phyloP scores from a whole-genome alignment of 75 land plant species.

The Pinus taeda region DNA sequence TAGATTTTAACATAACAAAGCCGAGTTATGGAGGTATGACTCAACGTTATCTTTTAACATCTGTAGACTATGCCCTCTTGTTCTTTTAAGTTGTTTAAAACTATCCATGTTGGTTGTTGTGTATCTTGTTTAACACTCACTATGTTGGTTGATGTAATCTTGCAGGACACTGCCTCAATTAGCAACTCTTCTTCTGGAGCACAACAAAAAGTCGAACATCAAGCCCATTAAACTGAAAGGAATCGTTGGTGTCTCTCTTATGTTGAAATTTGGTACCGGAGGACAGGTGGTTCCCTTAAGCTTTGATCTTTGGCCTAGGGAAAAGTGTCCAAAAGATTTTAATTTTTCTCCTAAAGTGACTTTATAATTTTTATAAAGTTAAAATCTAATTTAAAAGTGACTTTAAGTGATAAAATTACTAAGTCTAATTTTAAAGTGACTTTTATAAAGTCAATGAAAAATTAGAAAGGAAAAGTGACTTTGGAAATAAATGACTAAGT shows the following conservation, averaged over 20 bases:
- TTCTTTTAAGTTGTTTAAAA: background rate
- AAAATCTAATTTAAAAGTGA: too few relatives aligned
- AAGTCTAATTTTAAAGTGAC: too few relatives aligned
- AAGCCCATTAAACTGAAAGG: conserved; percentile 41
- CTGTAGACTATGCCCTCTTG: background rate
- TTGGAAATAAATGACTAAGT: too few relatives aligned
- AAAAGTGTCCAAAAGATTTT: too few relatives aligned
- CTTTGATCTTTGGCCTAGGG: too few relatives aligned
- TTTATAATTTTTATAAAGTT: too few relatives aligned
- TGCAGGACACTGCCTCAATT: conserved; percentile 64
- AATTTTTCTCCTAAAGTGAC: too few relatives aligned
- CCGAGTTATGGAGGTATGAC: conserved; percentile 24
- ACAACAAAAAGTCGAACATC: conserved; percentile 20
- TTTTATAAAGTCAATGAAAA: too few relatives aligned
- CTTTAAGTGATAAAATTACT: too few relatives aligned
- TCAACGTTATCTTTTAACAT: conserved; percentile 1
- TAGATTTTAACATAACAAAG: conserved; percentile 17
- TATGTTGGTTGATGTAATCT: background rate
- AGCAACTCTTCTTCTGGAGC: conserved; percentile 35
- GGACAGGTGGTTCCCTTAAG: too few relatives aligned
- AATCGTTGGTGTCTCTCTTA: conserved; percentile 25
- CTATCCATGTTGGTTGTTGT: background rate
- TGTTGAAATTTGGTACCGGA: too few relatives aligned
- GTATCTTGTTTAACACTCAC: background rate
- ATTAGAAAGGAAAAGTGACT: too few relatives aligned